Percentiles rank a stretch among this genome's conserved stretches.
Conservation (phyloP, 139 green algal genomes). For the Coccomyxa sp. region DNA sequence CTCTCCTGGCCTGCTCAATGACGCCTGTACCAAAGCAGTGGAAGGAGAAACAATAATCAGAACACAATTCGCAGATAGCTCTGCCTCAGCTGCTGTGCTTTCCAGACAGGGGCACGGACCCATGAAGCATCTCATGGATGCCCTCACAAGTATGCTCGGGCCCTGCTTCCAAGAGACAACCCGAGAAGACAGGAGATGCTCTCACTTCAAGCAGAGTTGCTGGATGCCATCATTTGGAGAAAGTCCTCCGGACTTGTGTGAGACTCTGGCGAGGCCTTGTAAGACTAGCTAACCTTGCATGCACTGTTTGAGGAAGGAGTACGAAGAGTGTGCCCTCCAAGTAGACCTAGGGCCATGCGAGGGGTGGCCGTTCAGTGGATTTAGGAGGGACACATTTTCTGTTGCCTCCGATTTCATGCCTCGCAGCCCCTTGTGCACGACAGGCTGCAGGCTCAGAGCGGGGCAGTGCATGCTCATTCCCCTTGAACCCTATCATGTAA, state of each 20-base stretch:
- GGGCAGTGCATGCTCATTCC: too few relatives aligned
- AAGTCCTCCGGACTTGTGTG: not conserved
- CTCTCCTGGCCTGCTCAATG: too few relatives aligned
- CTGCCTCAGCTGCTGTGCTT: too few relatives aligned
- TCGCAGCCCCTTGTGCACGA: not conserved
- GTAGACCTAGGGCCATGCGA: not conserved
- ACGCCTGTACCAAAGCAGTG: too few relatives aligned
- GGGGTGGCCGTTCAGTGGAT: not conserved
- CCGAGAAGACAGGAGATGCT: not conserved
- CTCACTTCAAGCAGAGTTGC: not conserved
- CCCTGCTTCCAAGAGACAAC: not conserved
- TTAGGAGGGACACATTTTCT: not conserved
- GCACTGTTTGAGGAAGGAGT: not conserved
- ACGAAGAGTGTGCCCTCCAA: not conserved
- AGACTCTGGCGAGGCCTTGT: too few relatives aligned
- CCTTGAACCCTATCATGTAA: not conserved
- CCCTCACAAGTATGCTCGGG: too few relatives aligned
- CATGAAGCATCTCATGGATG: too few relatives aligned
- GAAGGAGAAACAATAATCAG: too few relatives aligned
- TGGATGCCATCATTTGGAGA: not conserved
- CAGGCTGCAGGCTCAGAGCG: not conserved
- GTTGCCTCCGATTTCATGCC: not conserved
- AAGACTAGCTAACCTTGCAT: not conserved
- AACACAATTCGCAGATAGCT: too few relatives aligned
- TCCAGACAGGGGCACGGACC: too few relatives aligned